A percentile compares a stretch with the other conserved stretches of the same genome.
phyloP scores from a whole-genome alignment of 306 rosid species.

The Medicago ruthenica region DNA sequence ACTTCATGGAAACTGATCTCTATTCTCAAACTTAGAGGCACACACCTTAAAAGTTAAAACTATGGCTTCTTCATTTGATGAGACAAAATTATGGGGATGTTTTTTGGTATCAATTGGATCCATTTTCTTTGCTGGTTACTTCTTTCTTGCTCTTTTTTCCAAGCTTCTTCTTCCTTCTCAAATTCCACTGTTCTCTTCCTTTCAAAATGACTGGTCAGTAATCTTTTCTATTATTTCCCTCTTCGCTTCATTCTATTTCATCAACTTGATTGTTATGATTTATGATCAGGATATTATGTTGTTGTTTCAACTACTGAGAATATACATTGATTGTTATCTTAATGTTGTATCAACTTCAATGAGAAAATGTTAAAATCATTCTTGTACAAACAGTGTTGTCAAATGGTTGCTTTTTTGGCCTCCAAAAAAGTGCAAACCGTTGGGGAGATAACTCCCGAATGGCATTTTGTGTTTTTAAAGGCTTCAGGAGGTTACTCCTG shows the following conservation, averaged over 20 bases:
- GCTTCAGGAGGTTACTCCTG: too few species aligned
- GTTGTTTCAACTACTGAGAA: too few species aligned
- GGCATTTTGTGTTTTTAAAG: too few species aligned
- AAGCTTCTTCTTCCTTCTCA: constrained; percentile 72
- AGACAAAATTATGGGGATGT: constrained; percentile 58
- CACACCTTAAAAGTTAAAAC: too few species aligned
- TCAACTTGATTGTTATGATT: too few species aligned
- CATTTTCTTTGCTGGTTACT: constrained; percentile 58
- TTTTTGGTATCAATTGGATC: constrained; percentile 54
- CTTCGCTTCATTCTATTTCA: too few species aligned
- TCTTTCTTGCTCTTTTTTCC: constrained; percentile 63
- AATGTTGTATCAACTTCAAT: background rate
- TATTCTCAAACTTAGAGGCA: too few species aligned
- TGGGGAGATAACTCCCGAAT: too few species aligned
- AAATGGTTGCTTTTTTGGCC: background rate
- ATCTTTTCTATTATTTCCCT: background rate
- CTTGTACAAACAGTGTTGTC: background rate
- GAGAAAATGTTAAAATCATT: background rate
- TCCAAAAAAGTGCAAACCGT: too few species aligned
- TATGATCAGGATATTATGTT: too few species aligned
- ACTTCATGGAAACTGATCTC: too few species aligned
- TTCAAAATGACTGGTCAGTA: constrained; percentile 82
- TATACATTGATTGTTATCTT: background rate
- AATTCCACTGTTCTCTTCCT: constrained; percentile 53
- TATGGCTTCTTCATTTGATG: too few species aligned